These are phyloP conservation scores for Cyclotella atomus DNA, from an alignment of 108 stramenopile species.

Conservation along the genomic window DNA sequence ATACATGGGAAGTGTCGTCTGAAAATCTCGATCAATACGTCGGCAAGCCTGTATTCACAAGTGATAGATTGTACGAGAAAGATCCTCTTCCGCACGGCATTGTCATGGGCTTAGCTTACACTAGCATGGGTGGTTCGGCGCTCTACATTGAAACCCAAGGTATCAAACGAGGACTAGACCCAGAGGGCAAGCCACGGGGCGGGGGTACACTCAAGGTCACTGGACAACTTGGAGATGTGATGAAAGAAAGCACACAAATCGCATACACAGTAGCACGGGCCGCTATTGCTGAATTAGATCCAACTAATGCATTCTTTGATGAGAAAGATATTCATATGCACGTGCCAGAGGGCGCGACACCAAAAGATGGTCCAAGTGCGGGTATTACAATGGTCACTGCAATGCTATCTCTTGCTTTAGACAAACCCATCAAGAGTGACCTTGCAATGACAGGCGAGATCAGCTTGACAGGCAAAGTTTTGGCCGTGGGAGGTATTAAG, in stretches of 20 bases:
- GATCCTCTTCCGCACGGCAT: constrained; percentile 93
- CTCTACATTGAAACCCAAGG: constrained; percentile 97
- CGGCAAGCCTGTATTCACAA: constrained; percentile 93
- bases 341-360: constrained; percentile 99
- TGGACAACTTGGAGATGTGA: constrained; percentile 95
- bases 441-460: constrained; percentile 98
- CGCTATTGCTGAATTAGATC: constrained; percentile 70
- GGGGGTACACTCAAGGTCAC: constrained; percentile 86
- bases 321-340: constrained; percentile 94
- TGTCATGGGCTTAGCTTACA: constrained; percentile 98
- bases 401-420: constrained; percentile 91
- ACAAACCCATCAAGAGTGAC: constrained; percentile 86
- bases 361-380: constrained; percentile 98
- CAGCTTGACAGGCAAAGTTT: constrained; percentile 93
- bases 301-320: constrained; percentile 77
- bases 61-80: constrained; percentile 91
- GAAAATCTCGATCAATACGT: constrained; percentile 90
- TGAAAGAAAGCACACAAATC: constrained; percentile 94
- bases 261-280: constrained; percentile 95
- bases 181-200: constrained; percentile 74
- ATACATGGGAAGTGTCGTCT: constrained; percentile 68
- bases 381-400: constrained; percentile 97
- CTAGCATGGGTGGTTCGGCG: constrained; percentile 95
- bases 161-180: constrained; percentile 75
- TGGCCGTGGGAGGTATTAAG: constrained; percentile 98